These are phyloP conservation scores for Citrus glauca DNA, from an alignment of 345 rosid species.

Conservation along the genomic window DNA sequence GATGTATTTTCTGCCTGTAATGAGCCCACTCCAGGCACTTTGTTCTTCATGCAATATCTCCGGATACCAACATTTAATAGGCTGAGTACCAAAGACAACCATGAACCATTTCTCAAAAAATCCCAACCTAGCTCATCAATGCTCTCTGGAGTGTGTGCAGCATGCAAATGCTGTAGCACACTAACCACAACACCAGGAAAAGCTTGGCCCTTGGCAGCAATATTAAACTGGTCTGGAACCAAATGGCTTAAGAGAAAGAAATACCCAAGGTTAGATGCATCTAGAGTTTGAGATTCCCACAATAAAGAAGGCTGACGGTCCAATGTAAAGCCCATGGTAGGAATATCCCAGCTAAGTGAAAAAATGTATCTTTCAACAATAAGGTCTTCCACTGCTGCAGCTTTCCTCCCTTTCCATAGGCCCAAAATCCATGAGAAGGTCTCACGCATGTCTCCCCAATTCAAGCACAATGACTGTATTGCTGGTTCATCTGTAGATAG, in stretches of 20 bases:
- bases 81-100: conserved; percentile 73
- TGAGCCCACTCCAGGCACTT: conserved; percentile 41
- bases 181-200: conserved; percentile 41
- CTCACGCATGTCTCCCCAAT: conserved; percentile 46
- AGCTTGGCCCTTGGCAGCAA: conserved; percentile 33
- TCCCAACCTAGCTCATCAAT: conserved; percentile 74
- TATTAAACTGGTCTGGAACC: conserved; percentile 41
- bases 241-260: conserved; percentile 60
- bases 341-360: conserved; percentile 77
- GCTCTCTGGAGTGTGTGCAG: conserved; percentile 35
- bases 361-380: conserved; percentile 87
- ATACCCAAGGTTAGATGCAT: conserved; percentile 39
- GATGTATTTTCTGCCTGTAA: conserved; percentile 45
- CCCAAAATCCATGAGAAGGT: conserved; percentile 63
- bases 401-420: conserved; percentile 73
- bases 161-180: conserved; percentile 45
- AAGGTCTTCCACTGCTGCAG: conserved; percentile 69
- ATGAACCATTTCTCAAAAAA: conserved; percentile 69
- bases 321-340: conserved; percentile 29
- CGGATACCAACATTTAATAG: conserved; percentile 58
- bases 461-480: conserved; percentile 45
- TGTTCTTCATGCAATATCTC: conserved; percentile 43
- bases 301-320: conserved; percentile 36
- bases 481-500: conserved; percentile 46
- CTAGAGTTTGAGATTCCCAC: conserved; percentile 39